These are phyloP conservation scores for Pholiota molesta DNA, from an alignment of 768 basidiomycete genomes.

Conservation along the genomic window DNA sequence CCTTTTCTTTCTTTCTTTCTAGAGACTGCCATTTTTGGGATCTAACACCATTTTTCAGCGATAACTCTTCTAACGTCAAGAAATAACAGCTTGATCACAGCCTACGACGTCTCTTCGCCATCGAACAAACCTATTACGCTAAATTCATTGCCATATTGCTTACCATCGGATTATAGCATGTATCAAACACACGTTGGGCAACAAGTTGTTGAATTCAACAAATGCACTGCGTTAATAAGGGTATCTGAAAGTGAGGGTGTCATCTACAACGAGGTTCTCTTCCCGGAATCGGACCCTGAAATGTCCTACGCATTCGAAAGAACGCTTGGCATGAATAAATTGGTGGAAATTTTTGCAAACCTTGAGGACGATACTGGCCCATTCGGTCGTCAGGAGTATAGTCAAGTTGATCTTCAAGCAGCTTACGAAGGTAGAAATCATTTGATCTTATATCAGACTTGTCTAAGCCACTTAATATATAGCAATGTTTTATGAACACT, in stretches of 20 bases:
- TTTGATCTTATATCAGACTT: background rate
- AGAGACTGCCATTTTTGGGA: conserved; percentile 10
- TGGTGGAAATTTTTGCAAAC: conserved; percentile 9
- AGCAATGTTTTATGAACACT: conserved; percentile 44
- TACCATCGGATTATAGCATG: conserved; percentile 33
- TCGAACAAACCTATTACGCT: conserved; percentile 45
- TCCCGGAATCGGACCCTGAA: conserved; percentile 17
- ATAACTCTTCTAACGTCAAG: conserved; percentile 54
- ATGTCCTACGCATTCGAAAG: conserved; percentile 36
- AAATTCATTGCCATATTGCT: conserved; percentile 44
- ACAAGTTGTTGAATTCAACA: conserved; percentile 34
- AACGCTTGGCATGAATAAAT: conserved; percentile 16
- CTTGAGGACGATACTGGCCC: conserved; percentile 42
- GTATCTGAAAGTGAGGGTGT: conserved; percentile 52
- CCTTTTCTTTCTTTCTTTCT: background rate
- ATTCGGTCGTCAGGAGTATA: conserved; percentile 46
- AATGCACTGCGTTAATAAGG: conserved; percentile 42
- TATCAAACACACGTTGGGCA: conserved; percentile 33
- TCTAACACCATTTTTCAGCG: conserved; percentile 1
- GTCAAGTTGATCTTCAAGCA: conserved; percentile 49
- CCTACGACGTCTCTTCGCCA: conserved; percentile 62
- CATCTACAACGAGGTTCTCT: conserved; percentile 41
- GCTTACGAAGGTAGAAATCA: conserved; percentile 58
- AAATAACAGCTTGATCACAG: conserved; percentile 56
- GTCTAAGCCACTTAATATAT: conserved; percentile 6